Evolutionary conservation across 192 early-diverging fungal species (phyloP), one percentile per base, ranked within the genome.

Genomic region (Rhizophagus sp.): DNA sequence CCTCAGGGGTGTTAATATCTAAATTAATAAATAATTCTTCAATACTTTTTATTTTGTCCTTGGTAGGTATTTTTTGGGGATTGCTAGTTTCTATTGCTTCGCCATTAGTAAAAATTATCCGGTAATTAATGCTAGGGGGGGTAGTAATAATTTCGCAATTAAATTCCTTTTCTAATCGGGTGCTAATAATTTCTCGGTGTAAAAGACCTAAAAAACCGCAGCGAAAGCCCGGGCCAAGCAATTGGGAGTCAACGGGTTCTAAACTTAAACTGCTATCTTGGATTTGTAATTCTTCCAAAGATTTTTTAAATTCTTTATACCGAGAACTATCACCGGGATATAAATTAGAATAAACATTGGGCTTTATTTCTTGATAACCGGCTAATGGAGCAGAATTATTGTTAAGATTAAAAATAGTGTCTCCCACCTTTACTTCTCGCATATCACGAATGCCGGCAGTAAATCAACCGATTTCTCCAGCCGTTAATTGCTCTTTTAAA

Each of bases 381-480:
- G 2, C 66, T 30, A 68, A 68, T 2, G 66, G 66, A 3, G 66
- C 2, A 68, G 66, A 2, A 30, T 8, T 30, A 30, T 68, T 68
- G 27, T 68, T 68, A 7, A 68, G 27, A 13, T 36, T 25, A 3
- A 68, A 36, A 12, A 36, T 25, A 68, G 66, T 68, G 27, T 68
- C 66, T 2, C 66, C 66, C 2, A 68, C 66, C 27, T 68, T 68
- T 68, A 68, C 66, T 13, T 68, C 66, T 25, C 27, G 66, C 66
- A 68, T 68, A 30, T 68, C 66, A 3, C 66, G 66, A 68, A 68
- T 68, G 27, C 27, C 27, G 27, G 66, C 66, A 12, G 66, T 68
- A 68, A 68, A 68, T 73, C 71, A 73, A 44, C 71, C 71, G 22
- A 73, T 73, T 73, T 73, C 71, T 47, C 71, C 71, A 11, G 47